phyloP scores from a whole-genome alignment of 352 stramenopile genomes.

The Globisporangium echinulatum region DNA sequence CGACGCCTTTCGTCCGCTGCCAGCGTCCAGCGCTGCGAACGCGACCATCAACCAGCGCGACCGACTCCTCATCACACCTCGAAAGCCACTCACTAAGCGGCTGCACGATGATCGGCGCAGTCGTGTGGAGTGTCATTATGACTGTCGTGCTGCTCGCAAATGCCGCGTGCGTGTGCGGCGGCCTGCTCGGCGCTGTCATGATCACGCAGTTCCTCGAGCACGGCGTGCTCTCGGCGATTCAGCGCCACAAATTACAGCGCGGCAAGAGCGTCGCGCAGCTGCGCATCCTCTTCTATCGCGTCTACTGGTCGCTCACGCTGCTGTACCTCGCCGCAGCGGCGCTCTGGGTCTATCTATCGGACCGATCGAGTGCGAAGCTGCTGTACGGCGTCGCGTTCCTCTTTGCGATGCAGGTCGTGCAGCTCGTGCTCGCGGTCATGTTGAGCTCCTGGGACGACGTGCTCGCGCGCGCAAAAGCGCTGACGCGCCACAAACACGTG shows the following conservation, averaged over 20 bases:
- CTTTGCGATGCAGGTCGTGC: constrained; percentile 38
- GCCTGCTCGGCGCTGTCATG: constrained; percentile 43
- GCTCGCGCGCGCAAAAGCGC: constrained; percentile 22
- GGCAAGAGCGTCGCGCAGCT: constrained; percentile 26
- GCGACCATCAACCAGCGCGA: too few species aligned
- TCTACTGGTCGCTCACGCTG: constrained; percentile 54
- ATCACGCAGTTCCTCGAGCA: constrained; percentile 65
- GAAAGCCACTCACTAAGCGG: too few species aligned
- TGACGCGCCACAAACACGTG: constrained; percentile 10
- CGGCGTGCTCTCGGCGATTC: constrained; percentile 40
- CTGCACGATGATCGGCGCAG: constrained; percentile 1
- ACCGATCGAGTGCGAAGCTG: constrained; percentile 34
- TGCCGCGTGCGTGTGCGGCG: constrained; percentile 16
- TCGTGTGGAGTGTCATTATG: constrained; percentile 11
- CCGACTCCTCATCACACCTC: too few species aligned
- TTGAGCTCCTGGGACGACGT: constrained; percentile 60
- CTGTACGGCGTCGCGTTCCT: constrained; percentile 52
- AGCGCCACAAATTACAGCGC: constrained; percentile 46
- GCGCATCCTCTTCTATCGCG: constrained; percentile 49
- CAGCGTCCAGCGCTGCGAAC: too few species aligned
- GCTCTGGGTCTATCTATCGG: constrained; percentile 60
- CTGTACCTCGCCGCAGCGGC: constrained; percentile 26
- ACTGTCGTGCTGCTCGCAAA: constrained; percentile 17
- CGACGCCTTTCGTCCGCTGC: not conserved
- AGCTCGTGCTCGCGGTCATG: constrained; percentile 46